phyloP scores from a whole-genome alignment of 306 rosid species.

The Dalbergia cultrata region DNA sequence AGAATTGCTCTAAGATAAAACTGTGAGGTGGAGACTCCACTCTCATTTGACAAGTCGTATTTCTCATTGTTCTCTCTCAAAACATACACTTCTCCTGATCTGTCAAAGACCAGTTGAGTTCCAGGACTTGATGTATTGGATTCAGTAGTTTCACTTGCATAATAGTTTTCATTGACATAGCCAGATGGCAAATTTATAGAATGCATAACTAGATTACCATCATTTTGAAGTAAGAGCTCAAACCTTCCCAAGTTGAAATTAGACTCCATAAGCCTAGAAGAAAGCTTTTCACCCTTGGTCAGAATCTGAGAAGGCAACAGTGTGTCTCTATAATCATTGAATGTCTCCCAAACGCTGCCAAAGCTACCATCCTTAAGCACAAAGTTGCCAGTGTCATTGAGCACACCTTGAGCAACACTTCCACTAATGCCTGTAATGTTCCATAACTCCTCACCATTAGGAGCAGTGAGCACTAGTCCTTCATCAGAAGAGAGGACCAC shows the following conservation, averaged over 20 bases:
- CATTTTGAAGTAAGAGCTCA: slow-evolving; percentile 44
- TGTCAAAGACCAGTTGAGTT: slow-evolving; percentile 41
- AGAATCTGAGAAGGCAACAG: slow-evolving; percentile 60
- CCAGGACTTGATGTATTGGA: slow-evolving; percentile 46
- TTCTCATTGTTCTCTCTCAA: slow-evolving; percentile 14
- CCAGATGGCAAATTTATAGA: slow-evolving; percentile 50
- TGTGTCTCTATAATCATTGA: slow-evolving; percentile 50
- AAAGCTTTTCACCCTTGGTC: slow-evolving; percentile 43
- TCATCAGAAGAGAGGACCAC: slow-evolving; percentile 44
- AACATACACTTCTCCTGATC: slow-evolving; percentile 50
- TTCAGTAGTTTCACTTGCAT: neutral
- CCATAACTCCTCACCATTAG: slow-evolving; percentile 47
- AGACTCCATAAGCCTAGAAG: slow-evolving; percentile 39
- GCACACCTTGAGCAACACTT: slow-evolving; percentile 30
- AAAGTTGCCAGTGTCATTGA: slow-evolving; percentile 61
- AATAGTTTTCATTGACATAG: slow-evolving; percentile 45
- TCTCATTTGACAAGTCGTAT: neutral
- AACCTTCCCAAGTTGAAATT: slow-evolving; percentile 57
- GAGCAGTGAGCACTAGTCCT: slow-evolving; percentile 54
- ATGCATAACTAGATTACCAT: slow-evolving; percentile 54
- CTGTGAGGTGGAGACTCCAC: neutral
- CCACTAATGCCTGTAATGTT: neutral
- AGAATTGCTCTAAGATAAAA: slow-evolving; percentile 55
- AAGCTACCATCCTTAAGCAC: slow-evolving; percentile 39
- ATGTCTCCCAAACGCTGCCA: slow-evolving; percentile 59